These are phyloP conservation scores for Tinospora cordifolia DNA, from an alignment of 164 flowering plant genomes.

Conservation along the genomic window DNA sequence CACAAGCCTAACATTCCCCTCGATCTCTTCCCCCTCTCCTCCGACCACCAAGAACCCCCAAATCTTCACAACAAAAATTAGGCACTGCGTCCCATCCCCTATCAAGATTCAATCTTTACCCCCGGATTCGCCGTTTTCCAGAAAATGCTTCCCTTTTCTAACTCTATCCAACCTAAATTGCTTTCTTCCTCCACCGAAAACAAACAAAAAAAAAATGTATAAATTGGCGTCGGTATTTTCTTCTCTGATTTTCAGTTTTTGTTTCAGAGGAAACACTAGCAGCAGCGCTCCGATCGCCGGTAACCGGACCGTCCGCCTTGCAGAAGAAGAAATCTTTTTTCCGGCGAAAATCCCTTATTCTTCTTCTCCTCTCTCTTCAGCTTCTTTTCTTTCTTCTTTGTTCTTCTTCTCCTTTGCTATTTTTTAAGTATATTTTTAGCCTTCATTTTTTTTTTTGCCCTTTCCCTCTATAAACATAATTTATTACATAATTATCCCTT, in stretches of 20 bases:
- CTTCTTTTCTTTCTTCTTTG: neutral
- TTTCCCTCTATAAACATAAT: too few relatives aligned
- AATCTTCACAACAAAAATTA: neutral
- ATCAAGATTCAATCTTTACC: neutral
- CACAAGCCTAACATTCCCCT: neutral
- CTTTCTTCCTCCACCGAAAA: neutral
- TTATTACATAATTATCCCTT: too few relatives aligned
- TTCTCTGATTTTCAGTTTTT: neutral
- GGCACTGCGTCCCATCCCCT: neutral
- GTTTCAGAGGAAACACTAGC: neutral
- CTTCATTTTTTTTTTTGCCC: too few relatives aligned
- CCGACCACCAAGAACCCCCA: neutral
- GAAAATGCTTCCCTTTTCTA: neutral
- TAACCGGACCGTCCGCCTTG: conserved; percentile 2
- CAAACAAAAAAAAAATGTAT: neutral
- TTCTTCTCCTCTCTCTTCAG: neutral
- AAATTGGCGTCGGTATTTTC: neutral
- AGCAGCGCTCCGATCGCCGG: neutral
- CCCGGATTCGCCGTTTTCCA: neutral
- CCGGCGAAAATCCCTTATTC: neutral
- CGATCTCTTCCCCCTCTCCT: neutral
- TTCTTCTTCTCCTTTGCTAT: neutral
- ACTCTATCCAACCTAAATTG: neutral
- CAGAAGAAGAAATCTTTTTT: neutral
- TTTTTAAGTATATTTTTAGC: neutral